Evolutionary conservation across 108 stramenopile species (phyloP), one percentile per base, ranked within the genome.

Genomic region (Nannochloropsis oceanica): DNA sequence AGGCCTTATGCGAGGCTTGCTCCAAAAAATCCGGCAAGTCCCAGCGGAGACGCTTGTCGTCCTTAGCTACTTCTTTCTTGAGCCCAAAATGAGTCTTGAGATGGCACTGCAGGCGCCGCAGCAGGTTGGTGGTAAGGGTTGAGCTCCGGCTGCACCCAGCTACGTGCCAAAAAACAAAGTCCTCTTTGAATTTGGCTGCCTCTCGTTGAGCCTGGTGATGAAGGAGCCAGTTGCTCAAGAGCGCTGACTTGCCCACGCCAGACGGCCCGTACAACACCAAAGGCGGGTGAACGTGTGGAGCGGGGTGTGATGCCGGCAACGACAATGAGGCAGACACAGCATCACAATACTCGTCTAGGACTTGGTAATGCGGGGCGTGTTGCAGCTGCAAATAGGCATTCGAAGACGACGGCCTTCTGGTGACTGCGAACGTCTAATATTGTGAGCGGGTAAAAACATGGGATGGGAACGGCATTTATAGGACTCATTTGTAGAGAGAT

Each of bases 1-100:
- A 18, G n/a, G 92, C 94, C 80, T 93, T 93, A 85, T 92, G 88
- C 26, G 92, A 85, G 8, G 93, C 92, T 22, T 92, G 84, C 22
- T 93, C 93, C 20, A 94, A 82, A 44, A 94, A 91, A 8, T 92
- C 87, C 7, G 94, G 93, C 27, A 94, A 85, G 13, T 93, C 89
- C 93, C 93, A 94, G 43, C 92, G 91, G 5, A 94, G 90, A 26
- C 89, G 90, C 43, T 89, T 92, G 12, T 92, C 87, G 26, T 88
- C 82, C 13, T 85, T 79, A 44, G 92, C 91, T 0, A 92, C 82
- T 25, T 79, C 79, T 50, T 13, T 12, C 42, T 25, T 86, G 12
- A 93, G 82, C 22, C 92, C 90, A 82, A 93, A 93, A 44, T 88
- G 88, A 12, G 84, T 42, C 24, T 89, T 88, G 3, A 93, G 50